Evolutionary conservation across 1,284 basidiomycete genomes (phyloP).

Genomic region (Sanguinoderma infundibulare): DNA sequence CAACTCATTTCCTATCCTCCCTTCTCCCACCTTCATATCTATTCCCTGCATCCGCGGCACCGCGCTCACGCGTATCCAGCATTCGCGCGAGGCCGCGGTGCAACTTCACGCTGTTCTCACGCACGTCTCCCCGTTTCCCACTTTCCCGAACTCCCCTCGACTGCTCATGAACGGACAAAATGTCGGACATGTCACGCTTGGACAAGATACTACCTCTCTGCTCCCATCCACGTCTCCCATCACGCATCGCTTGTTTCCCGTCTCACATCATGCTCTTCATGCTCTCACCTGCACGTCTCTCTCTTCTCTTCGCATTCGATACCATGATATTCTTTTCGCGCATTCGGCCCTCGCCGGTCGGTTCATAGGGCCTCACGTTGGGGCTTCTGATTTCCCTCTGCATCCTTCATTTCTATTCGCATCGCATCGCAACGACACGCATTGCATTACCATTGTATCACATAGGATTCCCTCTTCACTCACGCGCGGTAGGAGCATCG

Average conservation of each 20-base stretch:
- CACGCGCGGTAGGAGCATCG: background rate
- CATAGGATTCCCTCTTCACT: slow-evolving; percentile 5
- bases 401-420: background rate
- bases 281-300: background rate
- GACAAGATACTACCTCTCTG: slow-evolving; percentile 6
- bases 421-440: slow-evolving; percentile 6
- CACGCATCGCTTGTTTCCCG: slow-evolving; percentile 5
- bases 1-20: slow-evolving; percentile 3
- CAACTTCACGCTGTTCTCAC: slow-evolving; percentile 12
- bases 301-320: background rate
- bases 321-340: slow-evolving; percentile 1
- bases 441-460: slow-evolving; percentile 13
- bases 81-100: slow-evolving; percentile 19
- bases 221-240: slow-evolving; percentile 7
- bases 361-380: slow-evolving; percentile 1
- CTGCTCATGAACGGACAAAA: slow-evolving; percentile 9
- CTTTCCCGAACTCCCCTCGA: slow-evolving; percentile 1
- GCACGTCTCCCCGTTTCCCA: slow-evolving; percentile 4
- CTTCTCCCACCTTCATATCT: slow-evolving; percentile 9
- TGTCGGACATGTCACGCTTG: slow-evolving; percentile 13
- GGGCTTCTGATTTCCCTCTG: slow-evolving; percentile 1
- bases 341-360: slow-evolving; percentile 1
- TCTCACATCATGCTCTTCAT: background rate
- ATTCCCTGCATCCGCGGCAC: slow-evolving; percentile 13
- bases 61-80: slow-evolving; percentile 10